Evolutionary conservation across 768 basidiomycete species (phyloP).

Genomic region (Auricularia auricula-judae): DNA sequence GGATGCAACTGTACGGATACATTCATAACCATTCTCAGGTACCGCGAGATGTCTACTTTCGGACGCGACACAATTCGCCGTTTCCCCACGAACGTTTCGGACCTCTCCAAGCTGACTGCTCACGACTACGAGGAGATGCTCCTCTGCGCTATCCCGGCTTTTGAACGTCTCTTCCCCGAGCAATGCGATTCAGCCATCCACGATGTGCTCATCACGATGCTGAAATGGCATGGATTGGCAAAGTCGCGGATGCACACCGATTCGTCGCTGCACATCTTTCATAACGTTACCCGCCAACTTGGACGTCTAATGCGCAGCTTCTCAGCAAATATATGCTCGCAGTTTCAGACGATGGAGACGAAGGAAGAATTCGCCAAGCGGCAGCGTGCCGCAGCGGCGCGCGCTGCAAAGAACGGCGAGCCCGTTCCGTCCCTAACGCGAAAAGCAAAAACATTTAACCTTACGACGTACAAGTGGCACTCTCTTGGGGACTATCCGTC

Average conservation of each 20-base stretch:
- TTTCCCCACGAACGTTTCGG: slow-evolving; percentile 3
- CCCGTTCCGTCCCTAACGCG: slow-evolving; percentile 5
- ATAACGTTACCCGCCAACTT: slow-evolving; percentile 11
- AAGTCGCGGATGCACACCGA: slow-evolving; percentile 6
- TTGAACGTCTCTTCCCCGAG: slow-evolving; percentile 25
- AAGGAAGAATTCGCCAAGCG: slow-evolving; percentile 20
- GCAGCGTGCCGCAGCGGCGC: not conserved
- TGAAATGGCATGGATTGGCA: slow-evolving; percentile 5
- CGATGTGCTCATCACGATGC: slow-evolving; percentile 22
- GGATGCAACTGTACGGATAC: slow-evolving; percentile 5
- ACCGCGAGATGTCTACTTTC: slow-evolving; percentile 4
- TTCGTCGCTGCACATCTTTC: slow-evolving; percentile 11
- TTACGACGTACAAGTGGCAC: slow-evolving; percentile 24
- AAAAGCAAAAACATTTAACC: slow-evolving; percentile 16
- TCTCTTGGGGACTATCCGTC: slow-evolving; percentile 22
- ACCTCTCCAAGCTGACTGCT: slow-evolving; percentile 2
- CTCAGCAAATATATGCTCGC: slow-evolving; percentile 8
- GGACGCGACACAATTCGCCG: slow-evolving; percentile 4
- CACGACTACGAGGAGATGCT: slow-evolving; percentile 7
- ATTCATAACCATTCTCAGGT: not conserved
- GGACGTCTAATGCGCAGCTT: slow-evolving; percentile 15
- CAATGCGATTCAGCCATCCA: slow-evolving; percentile 17
- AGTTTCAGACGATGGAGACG: slow-evolving; percentile 20
- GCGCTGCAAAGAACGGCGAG: not conserved
- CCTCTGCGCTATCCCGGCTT: slow-evolving; percentile 16